These are phyloP conservation scores for Colletotrichum chlorophyti DNA, from an alignment of 2,329 filamentous ascomycete species.

Conservation along the genomic window DNA sequence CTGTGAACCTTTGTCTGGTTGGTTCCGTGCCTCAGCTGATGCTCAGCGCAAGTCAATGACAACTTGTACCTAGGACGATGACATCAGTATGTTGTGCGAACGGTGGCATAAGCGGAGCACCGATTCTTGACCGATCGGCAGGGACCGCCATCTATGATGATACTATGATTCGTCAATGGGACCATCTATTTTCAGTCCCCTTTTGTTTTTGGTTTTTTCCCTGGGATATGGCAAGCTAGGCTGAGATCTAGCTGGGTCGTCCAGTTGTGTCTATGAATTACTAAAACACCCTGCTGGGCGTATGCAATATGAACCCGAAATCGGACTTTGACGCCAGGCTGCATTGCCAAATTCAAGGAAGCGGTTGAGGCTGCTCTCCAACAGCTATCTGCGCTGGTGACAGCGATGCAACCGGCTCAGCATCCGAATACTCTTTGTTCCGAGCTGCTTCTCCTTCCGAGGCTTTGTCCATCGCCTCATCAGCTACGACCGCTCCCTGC, in stretches of 20 bases:
- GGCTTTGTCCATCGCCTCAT: not conserved
- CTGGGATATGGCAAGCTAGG: not conserved
- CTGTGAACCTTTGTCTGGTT: not conserved
- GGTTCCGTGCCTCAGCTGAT: not conserved
- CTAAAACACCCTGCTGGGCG: too few relatives aligned
- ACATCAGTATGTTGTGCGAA: slow-evolving; percentile 24
- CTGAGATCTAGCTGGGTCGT: too few relatives aligned
- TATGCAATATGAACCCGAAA: too few relatives aligned
- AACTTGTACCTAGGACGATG: slow-evolving; percentile 21
- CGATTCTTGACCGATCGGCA: slow-evolving; percentile 8
- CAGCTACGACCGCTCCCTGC: slow-evolving; percentile 8
- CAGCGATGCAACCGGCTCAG: not conserved
- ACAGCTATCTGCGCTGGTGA: not conserved
- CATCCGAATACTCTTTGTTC: not conserved
- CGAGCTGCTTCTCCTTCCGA: not conserved
- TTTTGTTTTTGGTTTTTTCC: too few relatives aligned
- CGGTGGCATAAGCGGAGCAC: not conserved
- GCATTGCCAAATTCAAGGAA: too few relatives aligned
- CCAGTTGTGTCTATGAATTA: too few relatives aligned
- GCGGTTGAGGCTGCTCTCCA: not conserved
- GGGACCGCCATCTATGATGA: slow-evolving; percentile 25
- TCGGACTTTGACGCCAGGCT: too few relatives aligned
- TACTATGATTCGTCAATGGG: slow-evolving; percentile 19
- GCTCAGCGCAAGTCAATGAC: slow-evolving; percentile 28
- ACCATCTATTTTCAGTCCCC: not conserved